Conservation (phyloP, 441 rosid species). For the Jatropha podagrica region DNA sequence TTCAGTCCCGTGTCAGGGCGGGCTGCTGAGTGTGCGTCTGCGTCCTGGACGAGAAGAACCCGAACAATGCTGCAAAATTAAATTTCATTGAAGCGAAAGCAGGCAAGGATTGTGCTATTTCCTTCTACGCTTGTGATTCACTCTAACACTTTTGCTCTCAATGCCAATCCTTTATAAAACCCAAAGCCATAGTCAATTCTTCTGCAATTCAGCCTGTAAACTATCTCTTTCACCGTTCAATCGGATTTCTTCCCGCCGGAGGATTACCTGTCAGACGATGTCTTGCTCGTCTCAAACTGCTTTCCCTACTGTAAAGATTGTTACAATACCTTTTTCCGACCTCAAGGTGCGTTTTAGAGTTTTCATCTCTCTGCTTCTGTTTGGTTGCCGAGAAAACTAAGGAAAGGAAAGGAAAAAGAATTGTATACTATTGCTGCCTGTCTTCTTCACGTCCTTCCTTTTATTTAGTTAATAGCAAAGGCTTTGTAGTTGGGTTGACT, state of each 20-base stretch:
- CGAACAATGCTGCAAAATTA: background rate
- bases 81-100: background rate
- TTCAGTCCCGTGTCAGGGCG: slow-evolving; percentile 17
- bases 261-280: slow-evolving; percentile 37
- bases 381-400: slow-evolving; percentile 17
- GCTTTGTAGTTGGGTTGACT: background rate
- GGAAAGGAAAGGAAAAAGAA: background rate
- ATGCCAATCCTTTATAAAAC: background rate
- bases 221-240: slow-evolving; percentile 26
- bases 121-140: background rate
- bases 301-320: slow-evolving; percentile 56
- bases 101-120: background rate
- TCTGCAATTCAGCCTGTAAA: slow-evolving; percentile 8
- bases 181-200: background rate
- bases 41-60: no score
- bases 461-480: background rate
- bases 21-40: background rate
- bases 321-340: slow-evolving; percentile 67
- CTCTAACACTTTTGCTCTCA: background rate
- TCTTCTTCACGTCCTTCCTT: background rate
- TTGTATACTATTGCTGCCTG: background rate
- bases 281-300: slow-evolving; percentile 37
- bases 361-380: slow-evolving; percentile 8
- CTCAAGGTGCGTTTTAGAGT: slow-evolving; percentile 50
- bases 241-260: slow-evolving; percentile 21